Base-by-base conservation (phyloP, 306 rosid species). In the Potentilla sterilis region DNA sequence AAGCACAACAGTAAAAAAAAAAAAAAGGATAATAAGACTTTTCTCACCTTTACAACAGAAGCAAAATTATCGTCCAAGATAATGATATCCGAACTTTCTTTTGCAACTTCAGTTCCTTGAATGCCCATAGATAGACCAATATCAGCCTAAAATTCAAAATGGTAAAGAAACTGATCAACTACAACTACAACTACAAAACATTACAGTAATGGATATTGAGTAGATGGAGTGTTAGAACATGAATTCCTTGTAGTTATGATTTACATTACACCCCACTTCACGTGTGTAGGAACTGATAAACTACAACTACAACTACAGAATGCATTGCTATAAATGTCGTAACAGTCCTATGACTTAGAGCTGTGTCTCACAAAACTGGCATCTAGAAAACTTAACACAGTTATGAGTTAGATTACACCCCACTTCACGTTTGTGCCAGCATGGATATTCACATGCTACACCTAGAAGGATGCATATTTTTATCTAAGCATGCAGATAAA, bases 111-210 rank as follows among this genome's bases (percentile, higher is more conserved):
- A 74, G 98, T 95, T 78, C 98, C 98, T 84, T 85, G 91, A 81
- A 92, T 92, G 83, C 98, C 98, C 98, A 95, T 95, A 73, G 98
- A 87, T 81, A 95, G 97, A 90, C 97, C 98, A 87, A 95, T 92
- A 88, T 95, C 98, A 84, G 98, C 98, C 98, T 95, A 86, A 84
- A 89, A 78, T 87, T 76, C 82, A 80, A 83, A 83, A 86, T 44
- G 73, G 80, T 49, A 83, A 86, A 75, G 75, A 59, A 80, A 16
- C 69, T 72, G 47, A 70, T 85, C 75, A 88, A n/a, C n/a, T n/a
- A n/a, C n/a, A n/a, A 84, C 80, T 42, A 78, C 55, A 67, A 82
- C 71, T 72, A 59, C 57, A 69, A 54, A 75, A 73, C 41, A 34
- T 28, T 34, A 41, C 16, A 41, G 3, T 13, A 28, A 57, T 19